These are phyloP conservation scores for Ceratocystis huliohia DNA, from an alignment of 2,329 filamentous ascomycete genomes.

Conservation along the genomic window DNA sequence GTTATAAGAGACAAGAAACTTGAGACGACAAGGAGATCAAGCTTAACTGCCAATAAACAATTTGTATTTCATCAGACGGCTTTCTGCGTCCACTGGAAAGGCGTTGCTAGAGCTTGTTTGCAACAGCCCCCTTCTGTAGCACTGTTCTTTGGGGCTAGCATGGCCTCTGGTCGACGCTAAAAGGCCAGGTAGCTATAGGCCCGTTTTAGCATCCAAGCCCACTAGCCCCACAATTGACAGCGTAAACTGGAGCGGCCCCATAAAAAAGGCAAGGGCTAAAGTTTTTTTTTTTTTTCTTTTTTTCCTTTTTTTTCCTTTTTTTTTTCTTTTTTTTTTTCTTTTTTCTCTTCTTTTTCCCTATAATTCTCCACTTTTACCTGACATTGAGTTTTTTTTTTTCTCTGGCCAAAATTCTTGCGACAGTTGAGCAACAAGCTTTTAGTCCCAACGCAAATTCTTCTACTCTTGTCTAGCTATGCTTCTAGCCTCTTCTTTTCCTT, in stretches of 20 bases:
- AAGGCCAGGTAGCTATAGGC: too few species aligned
- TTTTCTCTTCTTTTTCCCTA: not conserved
- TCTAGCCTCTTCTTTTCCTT: not conserved
- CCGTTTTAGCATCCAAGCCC: too few species aligned
- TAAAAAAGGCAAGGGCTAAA: not conserved
- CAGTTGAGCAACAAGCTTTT: not conserved
- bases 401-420: not conserved
- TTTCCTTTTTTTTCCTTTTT: not conserved
- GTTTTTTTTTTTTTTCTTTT: too few species aligned
- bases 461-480: not conserved
- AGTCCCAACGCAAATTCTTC: too few species aligned
- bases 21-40: not conserved
- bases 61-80: not conserved
- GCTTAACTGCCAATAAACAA: not conserved
- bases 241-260: too few species aligned
- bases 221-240: too few species aligned
- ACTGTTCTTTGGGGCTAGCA: too few species aligned
- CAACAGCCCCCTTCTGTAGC: too few species aligned
- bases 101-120: not conserved
- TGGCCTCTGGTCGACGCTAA: too few species aligned
- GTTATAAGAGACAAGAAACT: conserved; percentile 1
- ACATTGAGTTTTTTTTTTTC: not conserved
- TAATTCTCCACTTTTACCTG: not conserved
- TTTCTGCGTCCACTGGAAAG: not conserved
- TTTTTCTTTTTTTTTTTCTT: too few species aligned